phyloP scores from a whole-genome alignment of 306 rosid genomes.

The Arachis hypogaea region DNA sequence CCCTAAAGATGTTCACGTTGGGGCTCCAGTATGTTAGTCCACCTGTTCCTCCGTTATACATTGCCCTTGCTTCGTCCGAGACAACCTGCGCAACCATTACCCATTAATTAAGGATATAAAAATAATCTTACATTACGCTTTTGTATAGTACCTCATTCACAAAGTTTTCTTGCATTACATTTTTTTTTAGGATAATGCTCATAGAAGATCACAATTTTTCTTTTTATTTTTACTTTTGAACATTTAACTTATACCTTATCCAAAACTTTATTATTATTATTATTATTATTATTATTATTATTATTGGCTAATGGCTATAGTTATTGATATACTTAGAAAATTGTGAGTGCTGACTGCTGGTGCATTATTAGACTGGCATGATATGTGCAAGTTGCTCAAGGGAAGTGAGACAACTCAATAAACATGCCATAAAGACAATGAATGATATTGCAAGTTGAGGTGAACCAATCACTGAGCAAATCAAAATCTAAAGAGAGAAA shows the following conservation, averaged over 20 bases:
- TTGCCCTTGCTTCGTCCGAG: constrained; percentile 94
- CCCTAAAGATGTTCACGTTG: constrained; percentile 80
- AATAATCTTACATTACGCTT: too few species aligned
- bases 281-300: too few species aligned
- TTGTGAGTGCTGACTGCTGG: background rate
- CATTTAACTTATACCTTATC: too few species aligned
- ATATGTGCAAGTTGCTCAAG: constrained; percentile 39
- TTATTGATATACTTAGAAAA: background rate
- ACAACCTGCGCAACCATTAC: constrained; percentile 58
- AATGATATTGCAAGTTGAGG: constrained; percentile 34
- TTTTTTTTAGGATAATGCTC: too few species aligned
- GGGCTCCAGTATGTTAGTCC: constrained; percentile 97
- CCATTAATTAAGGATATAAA: background rate
- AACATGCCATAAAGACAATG: background rate
- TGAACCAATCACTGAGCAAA: constrained; percentile 21
- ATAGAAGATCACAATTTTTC: too few species aligned
- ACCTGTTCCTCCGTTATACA: constrained; percentile 83
- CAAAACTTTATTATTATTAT: too few species aligned
- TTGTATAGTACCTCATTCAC: too few species aligned
- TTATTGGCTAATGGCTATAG: too few species aligned
- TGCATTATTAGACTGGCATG: background rate
- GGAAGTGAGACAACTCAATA: background rate
- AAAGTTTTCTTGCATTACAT: too few species aligned
- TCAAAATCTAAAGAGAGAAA: background rate
- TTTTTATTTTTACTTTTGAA: too few species aligned